Percentiles rank a stretch among this genome's conserved stretches.
Evolutionary conservation across 2,329 filamentous ascomycete genomes (phyloP).

Genomic region (Ascochyta rabiei): DNA sequence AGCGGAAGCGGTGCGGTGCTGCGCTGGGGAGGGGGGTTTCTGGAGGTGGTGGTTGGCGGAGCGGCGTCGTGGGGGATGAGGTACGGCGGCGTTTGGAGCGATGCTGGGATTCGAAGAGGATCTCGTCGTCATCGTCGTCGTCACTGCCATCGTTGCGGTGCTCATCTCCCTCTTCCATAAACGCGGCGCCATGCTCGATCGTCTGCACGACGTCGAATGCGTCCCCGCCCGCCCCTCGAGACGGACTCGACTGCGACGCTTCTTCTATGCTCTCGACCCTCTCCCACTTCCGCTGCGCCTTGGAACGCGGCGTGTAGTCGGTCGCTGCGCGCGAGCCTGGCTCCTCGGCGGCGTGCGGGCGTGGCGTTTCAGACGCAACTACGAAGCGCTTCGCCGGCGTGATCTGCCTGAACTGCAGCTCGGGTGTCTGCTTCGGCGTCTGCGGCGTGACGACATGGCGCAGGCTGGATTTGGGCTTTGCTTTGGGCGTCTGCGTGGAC

Average conservation of each 20-base stretch:
- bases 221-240: slow-evolving; percentile 11
- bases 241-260: slow-evolving; percentile 27
- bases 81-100: slow-evolving; percentile 36
- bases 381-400: slow-evolving; percentile 45
- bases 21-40: not conserved
- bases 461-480: not conserved
- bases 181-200: slow-evolving; percentile 17
- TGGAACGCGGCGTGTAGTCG: not conserved
- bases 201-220: slow-evolving; percentile 14
- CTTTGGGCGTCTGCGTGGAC: not conserved
- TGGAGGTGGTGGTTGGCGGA: not conserved
- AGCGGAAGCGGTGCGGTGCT: slow-evolving; percentile 36
- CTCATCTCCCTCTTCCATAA: slow-evolving; percentile 2
- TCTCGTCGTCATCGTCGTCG: slow-evolving; percentile 29
- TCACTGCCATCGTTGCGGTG: not conserved
- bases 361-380: slow-evolving; percentile 21
- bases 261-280: slow-evolving; percentile 46
- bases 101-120: slow-evolving; percentile 30
- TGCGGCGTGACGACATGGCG: not conserved
- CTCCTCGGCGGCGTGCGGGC: not conserved
- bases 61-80: slow-evolving; percentile 6
- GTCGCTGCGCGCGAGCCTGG: not conserved
- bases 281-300: slow-evolving; percentile 14
- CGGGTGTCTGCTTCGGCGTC: not conserved
- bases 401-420: slow-evolving; percentile 21